Evolutionary conservation across 2,329 filamentous ascomycete genomes (phyloP), one percentile per base, ranked within the genome.

Genomic region (Kalaharituber pfeilii): DNA sequence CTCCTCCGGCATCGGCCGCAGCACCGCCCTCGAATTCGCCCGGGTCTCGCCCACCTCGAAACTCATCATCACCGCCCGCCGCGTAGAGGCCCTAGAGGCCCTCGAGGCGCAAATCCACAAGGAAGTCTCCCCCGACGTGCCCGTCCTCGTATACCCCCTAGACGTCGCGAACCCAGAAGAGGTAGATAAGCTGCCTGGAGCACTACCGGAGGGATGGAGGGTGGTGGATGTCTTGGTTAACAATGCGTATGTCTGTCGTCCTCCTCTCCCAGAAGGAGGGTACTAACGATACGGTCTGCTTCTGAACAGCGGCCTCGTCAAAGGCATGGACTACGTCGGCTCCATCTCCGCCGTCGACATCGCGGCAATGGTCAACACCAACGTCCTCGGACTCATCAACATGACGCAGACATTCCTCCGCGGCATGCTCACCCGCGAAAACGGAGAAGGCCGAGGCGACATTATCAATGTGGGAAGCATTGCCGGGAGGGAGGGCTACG

Each of bases 401-500:
- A 60, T 63, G 33, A 96, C 91, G 0, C 91, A 98, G 73, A 85
- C 85, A 47, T 74, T 95, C 57, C 71, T 96, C 18, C 80, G 84
- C 52, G 80, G 87, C 66, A 93, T 88, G 75, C 82, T 86, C 69
- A 73, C 77, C 63, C 66, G 73, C 60, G 82, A 84, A 56, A 73
- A 77, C 63, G 66, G 73, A 60, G 82, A 84, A 56, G 88, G 87
- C 55, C 73, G 77, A 44, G 89, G 89, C 63, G 91, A 96, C 67
- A 88, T 98, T 67, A 94, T 98, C 72, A 96, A 95, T 66, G 80
- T 95, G 65, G 88, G 88, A 58, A 87, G 82, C 62, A 88, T 94
- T 65, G 88, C 88, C n/a, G 88, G 86, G 27, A 77, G 87, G 45
- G 87, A 94, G 63, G 77, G 85, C 9, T 95, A 94, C 68, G 73